phyloP scores from a whole-genome alignment of 2,329 filamentous ascomycete species.

The Cordyceps javanica region DNA sequence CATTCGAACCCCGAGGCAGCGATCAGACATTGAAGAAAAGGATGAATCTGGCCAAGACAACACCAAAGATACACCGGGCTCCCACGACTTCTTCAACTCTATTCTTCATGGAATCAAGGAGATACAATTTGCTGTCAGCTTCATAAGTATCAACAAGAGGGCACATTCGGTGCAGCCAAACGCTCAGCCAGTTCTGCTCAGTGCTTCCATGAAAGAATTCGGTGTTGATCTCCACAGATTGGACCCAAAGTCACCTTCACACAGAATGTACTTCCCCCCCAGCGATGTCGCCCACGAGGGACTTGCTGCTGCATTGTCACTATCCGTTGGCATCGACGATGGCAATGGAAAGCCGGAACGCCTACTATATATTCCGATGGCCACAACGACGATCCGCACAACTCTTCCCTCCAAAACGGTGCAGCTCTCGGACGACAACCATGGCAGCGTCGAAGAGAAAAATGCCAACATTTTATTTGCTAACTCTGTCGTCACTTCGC shows the following conservation, averaged over 20 bases:
- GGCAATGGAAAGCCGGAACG: conserved; percentile 80
- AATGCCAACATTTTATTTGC: conserved; percentile 96
- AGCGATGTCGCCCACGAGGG: conserved; percentile 94
- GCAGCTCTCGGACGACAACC: conserved; percentile 63
- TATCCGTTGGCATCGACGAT: conserved; percentile 87
- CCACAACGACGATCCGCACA: conserved; percentile 89
- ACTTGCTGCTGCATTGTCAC: conserved; percentile 82
- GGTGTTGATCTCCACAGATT: conserved; percentile 88
- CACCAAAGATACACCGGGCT: conserved; percentile 79
- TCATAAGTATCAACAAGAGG: conserved; percentile 78
- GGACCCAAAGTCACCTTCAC: conserved; percentile 85
- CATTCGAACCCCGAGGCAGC: conserved; percentile 63
- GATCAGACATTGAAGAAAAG: conserved; percentile 57
- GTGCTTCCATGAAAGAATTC: conserved; percentile 92
- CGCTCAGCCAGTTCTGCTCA: conserved; percentile 70
- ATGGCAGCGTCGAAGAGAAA: conserved; percentile 66
- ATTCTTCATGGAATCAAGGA: conserved; percentile 90
- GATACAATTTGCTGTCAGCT: conserved; percentile 90
- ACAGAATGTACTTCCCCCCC: conserved; percentile 96
- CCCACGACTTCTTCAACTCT: conserved; percentile 85
- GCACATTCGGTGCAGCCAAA: conserved; percentile 61
- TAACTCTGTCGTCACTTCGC: conserved; percentile 92
- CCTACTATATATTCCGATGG: conserved; percentile 92
- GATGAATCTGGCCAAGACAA: conserved; percentile 55
- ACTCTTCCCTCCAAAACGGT: conserved; percentile 93